These are phyloP conservation scores for Cercospora citrullina DNA, from an alignment of 2,329 filamentous ascomycete genomes.

Conservation along the genomic window DNA sequence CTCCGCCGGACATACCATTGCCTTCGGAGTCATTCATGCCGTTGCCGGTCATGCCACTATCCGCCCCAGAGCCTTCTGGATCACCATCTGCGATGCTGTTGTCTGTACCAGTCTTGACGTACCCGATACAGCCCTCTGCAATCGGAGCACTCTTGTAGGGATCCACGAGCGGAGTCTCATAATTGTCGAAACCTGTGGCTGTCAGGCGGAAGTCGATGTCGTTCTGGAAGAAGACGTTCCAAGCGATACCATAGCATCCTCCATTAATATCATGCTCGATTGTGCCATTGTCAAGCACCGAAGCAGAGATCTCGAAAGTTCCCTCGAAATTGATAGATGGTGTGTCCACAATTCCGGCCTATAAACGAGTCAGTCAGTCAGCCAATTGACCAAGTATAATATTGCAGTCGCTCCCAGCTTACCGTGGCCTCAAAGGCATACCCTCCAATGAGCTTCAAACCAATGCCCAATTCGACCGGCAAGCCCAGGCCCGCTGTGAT, in stretches of 20 bases:
- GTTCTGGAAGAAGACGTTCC: conserved; percentile 17
- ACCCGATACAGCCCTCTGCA: conserved; percentile 18
- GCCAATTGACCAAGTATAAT: too few relatives aligned
- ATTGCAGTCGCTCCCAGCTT: not conserved
- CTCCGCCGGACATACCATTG: too few relatives aligned
- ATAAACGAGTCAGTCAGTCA: too few relatives aligned
- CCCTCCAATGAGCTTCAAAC: not conserved
- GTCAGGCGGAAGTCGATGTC: not conserved
- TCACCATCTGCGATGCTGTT: too few relatives aligned
- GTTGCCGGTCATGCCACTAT: too few relatives aligned
- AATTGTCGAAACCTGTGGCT: not conserved
- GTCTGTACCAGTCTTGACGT: conserved; percentile 9
- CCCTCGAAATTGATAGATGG: conserved; percentile 1
- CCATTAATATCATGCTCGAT: conserved; percentile 13
- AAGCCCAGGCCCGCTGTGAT: conserved; percentile 8
- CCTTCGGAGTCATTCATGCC: too few relatives aligned
- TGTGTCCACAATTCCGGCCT: too few relatives aligned
- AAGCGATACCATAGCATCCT: conserved; percentile 19
- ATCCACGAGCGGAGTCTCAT: not conserved
- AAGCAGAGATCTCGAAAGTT: conserved; percentile 14
- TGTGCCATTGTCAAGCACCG: conserved; percentile 1
- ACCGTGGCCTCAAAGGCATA: not conserved
- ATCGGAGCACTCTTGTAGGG: conserved; percentile 9
- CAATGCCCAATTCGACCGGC: conserved; percentile 16
- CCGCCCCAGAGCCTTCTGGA: too few relatives aligned